Base-by-base conservation (phyloP, 768 basidiomycete species). In the Suillus subalutaceus region DNA sequence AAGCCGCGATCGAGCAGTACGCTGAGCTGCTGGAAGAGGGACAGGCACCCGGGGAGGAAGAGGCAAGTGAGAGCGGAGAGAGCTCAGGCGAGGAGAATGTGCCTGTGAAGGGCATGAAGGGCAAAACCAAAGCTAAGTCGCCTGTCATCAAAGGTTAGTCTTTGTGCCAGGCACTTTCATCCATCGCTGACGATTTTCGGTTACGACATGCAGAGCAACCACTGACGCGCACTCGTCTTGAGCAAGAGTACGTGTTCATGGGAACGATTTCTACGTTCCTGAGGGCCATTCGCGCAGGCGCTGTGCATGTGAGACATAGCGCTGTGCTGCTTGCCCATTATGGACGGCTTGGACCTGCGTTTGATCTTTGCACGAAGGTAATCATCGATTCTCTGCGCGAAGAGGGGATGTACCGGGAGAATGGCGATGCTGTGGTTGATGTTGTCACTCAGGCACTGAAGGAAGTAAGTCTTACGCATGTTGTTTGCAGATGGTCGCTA, bases 1-100 rank as follows among this genome's bases (percentile, higher is more conserved):
- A 97, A 73, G 90, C 93, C 2, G 93, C 94, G 70, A 90, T 97
- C 44, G 96, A 97, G 72, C 86, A 89, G 63, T 96, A 91, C 74
- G 86, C 88, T 0, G 93, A 95, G 38, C 80, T 86, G 30, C 74
- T 93, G 40, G 82, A 79, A 48, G 77, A 79, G 26, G 73, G 73
- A 40, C 72, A 72, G n/a, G 77, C 73, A 5, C 71, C 67, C 6
- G 75, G 78, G 23, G 79, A 80, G 18, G 73, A 79, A 35, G 71
- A 69, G 16, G 80, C 81, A 23, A 75, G 75, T 15, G 81, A 79
- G 10, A 77, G 67, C 0, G 79, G 82, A 9, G 77, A 80, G 1
- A 77, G 76, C 43, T 79, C 79, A 6, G 79, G 81, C 3, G 81
- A 82, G 62, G 78, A 77, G 18, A 69, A 74, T 9, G 79, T 75